Evolutionary conservation across 192 early-diverging fungal species (phyloP).

Genomic region (Umbelopsis sp.): DNA sequence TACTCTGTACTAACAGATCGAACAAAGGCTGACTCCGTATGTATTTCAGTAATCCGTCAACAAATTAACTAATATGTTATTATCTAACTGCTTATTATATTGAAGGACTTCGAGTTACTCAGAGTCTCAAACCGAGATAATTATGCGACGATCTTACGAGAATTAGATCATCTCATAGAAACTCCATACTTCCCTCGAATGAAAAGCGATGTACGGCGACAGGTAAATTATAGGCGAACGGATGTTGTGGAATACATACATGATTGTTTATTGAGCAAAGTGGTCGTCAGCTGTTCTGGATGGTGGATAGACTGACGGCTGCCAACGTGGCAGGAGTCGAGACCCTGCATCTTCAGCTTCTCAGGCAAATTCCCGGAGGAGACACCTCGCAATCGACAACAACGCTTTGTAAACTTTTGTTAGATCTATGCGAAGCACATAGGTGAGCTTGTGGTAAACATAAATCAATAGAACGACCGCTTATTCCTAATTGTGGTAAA

Average conservation of each 20-base stretch:
- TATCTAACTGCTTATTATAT: background rate
- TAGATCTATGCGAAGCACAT: constrained; percentile 52
- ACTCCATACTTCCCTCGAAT: constrained; percentile 41
- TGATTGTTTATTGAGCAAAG: background rate
- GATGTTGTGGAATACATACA: background rate
- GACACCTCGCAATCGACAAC: constrained; percentile 52
- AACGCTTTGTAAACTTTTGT: constrained; percentile 44
- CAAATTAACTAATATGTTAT: background rate
- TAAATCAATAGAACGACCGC: too few species aligned
- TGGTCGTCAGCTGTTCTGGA: constrained; percentile 56
- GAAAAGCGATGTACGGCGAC: constrained; percentile 40
- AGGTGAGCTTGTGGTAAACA: background rate
- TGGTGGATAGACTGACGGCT: constrained; percentile 56
- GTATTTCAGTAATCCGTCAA: background rate
- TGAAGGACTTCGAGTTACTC: constrained; percentile 56
- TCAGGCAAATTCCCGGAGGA: constrained; percentile 65
- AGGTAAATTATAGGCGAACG: constrained; percentile 21
- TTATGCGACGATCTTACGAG: constrained; percentile 42
- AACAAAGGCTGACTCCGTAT: constrained; percentile 36
- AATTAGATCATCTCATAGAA: constrained; percentile 38
- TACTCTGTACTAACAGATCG: constrained; percentile 59
- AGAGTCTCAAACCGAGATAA: constrained; percentile 68
- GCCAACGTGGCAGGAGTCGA: constrained; percentile 53
- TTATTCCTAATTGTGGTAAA: background rate
- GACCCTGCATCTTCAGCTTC: constrained; percentile 48